Evolutionary conservation across 495 filamentous ascomycete genomes (phyloP), one percentile per base, ranked within the genome.

Genomic region (Hamigera avellanea): DNA sequence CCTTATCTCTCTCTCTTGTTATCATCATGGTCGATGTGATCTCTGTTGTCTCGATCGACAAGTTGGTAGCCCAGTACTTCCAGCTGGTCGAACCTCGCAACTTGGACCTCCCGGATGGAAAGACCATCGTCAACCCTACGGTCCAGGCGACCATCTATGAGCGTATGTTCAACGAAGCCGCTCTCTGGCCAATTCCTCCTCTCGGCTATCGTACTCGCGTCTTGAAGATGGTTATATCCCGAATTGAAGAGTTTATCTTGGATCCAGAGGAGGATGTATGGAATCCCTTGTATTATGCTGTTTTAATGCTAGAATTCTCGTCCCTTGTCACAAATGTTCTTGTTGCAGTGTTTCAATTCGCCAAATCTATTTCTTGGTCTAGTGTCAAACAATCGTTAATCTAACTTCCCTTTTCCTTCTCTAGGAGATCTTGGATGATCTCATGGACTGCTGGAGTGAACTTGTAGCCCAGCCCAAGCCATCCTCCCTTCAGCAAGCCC

Each of bases 231-330:
- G 61, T 93, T 28, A 53, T 81, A 2, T 46, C 64, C 4, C 70
- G 58, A 18, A 74, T 93, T 23, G 83, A 93, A 55, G 55, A 63
- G 8, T 63, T 74, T 15, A 78, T 91, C 16, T 57, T 65, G 23
- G 73, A 93, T 56, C 86, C 83, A 42, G 84, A 91, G 36, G 67
- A 80, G 60, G 78, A 93, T 80, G 86, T 94, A 78, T 63, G 82
- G 45, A 30, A 39, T 35, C 32, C 39, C 36, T 33, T 21, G 26
- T 27, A 29, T 33, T 10, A 35, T 31, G 28, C 17, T 30, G n/a
- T n/a, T n/a, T n/a, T n/a, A n/a, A n/a, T 30, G 14, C 28, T 42
- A 26, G 32, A 19, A 37, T 36, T 34, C 27, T 13, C n/a, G 5
- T 30, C 6, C n/a, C 14, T 6, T 9, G 21, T 9, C 21, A 23